Conservation (phyloP, 495 filamentous ascomycete species). For the Aspergillus diversus region DNA sequence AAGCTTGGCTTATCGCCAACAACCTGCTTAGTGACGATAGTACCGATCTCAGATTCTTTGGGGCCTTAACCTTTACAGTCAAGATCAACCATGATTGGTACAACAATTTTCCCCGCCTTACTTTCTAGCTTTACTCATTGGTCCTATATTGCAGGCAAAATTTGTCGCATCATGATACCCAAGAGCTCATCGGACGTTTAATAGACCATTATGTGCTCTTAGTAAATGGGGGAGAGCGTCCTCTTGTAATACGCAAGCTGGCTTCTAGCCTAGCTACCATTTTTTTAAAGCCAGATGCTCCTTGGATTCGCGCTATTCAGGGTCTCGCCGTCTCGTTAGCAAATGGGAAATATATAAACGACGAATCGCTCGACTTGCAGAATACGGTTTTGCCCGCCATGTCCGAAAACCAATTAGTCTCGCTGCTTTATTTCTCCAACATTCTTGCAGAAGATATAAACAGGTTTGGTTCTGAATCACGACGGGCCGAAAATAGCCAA, state of each 20-base stretch:
- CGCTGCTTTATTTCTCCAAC: conserved; percentile 72
- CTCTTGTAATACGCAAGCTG: conserved; percentile 78
- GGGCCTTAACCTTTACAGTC: conserved; percentile 89
- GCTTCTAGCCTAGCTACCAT: conserved; percentile 80
- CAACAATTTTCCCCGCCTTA: conserved; percentile 12
- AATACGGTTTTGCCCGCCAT: conserved; percentile 51
- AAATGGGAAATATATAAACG: conserved; percentile 54
- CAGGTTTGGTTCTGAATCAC: conserved; percentile 41
- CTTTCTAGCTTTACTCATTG: conserved; percentile 14
- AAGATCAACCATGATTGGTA: conserved; percentile 88
- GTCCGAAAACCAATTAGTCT: conserved; percentile 55
- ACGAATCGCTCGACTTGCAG: conserved; percentile 52
- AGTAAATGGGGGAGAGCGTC: conserved; percentile 58
- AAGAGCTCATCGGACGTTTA: conserved; percentile 69
- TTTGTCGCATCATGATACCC: conserved; percentile 62
- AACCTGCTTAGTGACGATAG: conserved; percentile 65
- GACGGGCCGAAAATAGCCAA: conserved; percentile 24
- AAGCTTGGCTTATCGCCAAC: conserved; percentile 86
- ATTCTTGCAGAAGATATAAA: conserved; percentile 76
- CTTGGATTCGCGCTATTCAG: conserved; percentile 70
- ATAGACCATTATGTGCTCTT: conserved; percentile 67
- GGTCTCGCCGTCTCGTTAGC: conserved; percentile 67
- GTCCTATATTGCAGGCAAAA: conserved; percentile 50
- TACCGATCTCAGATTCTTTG: conserved; percentile 84
- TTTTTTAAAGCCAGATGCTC: conserved; percentile 70